Percentiles rank a stretch among this genome's conserved stretches.
These are phyloP conservation scores for Kazachstania taianensis DNA, from an alignment of 805 yeast genomes.

Conservation along the genomic window DNA sequence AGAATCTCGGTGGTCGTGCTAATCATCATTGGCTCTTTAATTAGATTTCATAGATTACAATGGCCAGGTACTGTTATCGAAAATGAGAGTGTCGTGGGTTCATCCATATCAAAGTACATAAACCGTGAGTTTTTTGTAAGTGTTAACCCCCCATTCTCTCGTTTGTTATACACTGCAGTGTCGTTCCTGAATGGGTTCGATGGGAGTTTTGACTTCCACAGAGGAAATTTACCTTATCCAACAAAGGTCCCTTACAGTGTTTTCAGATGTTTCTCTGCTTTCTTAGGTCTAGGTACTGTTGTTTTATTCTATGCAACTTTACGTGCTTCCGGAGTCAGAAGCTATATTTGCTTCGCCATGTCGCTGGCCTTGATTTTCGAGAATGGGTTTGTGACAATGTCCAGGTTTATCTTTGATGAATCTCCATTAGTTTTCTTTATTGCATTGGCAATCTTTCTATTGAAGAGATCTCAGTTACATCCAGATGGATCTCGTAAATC, in stretches of 20 bases:
- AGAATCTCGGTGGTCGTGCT: conserved; percentile 33
- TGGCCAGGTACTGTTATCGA: conserved; percentile 75
- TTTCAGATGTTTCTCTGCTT: conserved; percentile 63
- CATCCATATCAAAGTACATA: conserved; percentile 76
- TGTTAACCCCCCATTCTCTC: conserved; percentile 69
- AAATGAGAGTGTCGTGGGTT: conserved; percentile 90
- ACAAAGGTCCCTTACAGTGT: conserved; percentile 45
- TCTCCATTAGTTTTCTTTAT: conserved; percentile 69
- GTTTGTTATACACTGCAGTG: conserved; percentile 62
- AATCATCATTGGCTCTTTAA: conserved; percentile 38
- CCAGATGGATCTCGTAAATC: conserved; percentile 49
- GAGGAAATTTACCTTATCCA: conserved; percentile 56
- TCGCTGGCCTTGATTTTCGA: conserved; percentile 51
- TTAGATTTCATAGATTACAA: conserved; percentile 53
- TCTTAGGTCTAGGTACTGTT: conserved; percentile 58
- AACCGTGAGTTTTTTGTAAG: conserved; percentile 56
- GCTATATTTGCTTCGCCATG: conserved; percentile 48
- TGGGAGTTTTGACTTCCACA: conserved; percentile 56
- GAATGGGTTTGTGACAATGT: conserved; percentile 56
- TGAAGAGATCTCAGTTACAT: conserved; percentile 55
- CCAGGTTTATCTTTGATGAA: conserved; percentile 64
- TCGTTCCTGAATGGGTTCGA: conserved; percentile 56
- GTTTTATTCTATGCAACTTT: conserved; percentile 56
- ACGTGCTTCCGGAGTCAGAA: conserved; percentile 65
- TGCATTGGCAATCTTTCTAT: conserved; percentile 57